Conservation (phyloP, 805 yeast genomes). For the Wickerhamomyces subpelliculosus region DNA sequence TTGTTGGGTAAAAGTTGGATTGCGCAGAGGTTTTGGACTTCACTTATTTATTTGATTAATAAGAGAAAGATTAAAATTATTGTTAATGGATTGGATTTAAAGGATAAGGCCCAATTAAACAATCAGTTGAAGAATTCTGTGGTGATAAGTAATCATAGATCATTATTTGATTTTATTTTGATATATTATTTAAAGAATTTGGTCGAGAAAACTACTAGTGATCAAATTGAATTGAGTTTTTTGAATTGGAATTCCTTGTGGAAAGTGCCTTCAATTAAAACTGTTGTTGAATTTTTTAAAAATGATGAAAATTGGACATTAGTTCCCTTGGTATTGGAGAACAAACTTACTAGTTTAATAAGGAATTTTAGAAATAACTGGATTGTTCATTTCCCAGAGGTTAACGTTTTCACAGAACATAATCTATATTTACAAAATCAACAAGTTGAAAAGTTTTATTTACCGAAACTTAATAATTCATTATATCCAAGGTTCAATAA, state of each 20-base stretch:
- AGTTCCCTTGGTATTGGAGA: slow-evolving; percentile 28
- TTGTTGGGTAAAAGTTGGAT: not conserved
- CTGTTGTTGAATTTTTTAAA: slow-evolving; percentile 39
- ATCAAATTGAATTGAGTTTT: slow-evolving; percentile 34
- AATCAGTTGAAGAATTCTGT: slow-evolving; percentile 21
- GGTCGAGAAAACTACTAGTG: slow-evolving; percentile 18
- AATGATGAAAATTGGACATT: slow-evolving; percentile 67
- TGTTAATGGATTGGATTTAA: slow-evolving; percentile 19
- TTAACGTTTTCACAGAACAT: slow-evolving; percentile 54
- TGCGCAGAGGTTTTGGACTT: slow-evolving; percentile 11
- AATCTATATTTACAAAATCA: slow-evolving; percentile 41
- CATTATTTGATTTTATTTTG: slow-evolving; percentile 59
- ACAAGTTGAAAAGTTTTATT: slow-evolving; percentile 46
- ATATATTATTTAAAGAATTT: slow-evolving; percentile 30
- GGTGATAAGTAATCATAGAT: slow-evolving; percentile 52
- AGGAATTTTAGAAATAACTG: slow-evolving; percentile 41
- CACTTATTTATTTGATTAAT: slow-evolving; percentile 13
- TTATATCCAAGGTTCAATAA: slow-evolving; percentile 74
- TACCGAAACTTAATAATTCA: slow-evolving; percentile 54
- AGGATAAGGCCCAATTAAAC: not conserved
- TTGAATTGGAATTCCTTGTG: slow-evolving; percentile 67
- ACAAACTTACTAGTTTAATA: slow-evolving; percentile 7
- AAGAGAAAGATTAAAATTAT: slow-evolving; percentile 20
- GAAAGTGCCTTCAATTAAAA: slow-evolving; percentile 48
- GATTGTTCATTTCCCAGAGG: slow-evolving; percentile 82